Conservation (phyloP, 257 asterid species). For the Solanum etuberosum region DNA sequence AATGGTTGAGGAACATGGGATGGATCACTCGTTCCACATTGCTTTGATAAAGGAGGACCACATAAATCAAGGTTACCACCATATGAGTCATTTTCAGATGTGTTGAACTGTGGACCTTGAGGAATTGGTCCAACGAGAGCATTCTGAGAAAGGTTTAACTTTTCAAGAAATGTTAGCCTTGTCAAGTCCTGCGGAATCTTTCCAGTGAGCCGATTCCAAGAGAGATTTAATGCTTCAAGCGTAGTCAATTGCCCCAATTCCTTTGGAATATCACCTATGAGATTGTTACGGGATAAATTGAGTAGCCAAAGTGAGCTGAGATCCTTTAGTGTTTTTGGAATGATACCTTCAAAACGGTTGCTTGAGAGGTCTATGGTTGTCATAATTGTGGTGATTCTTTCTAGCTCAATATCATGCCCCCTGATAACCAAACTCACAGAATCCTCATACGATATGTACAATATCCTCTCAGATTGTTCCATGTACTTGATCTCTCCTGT, state of each 20-base stretch:
- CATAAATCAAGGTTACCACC: neutral
- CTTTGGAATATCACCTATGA: neutral
- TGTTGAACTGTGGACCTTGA: neutral
- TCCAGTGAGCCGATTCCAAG: neutral
- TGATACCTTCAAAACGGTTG: neutral
- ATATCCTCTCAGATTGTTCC: no score
- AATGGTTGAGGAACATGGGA: neutral
- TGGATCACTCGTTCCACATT: neutral
- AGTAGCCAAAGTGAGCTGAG: neutral
- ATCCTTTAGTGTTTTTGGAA: neutral
- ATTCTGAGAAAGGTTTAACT: neutral
- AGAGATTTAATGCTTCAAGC: neutral
- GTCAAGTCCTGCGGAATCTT: neutral
- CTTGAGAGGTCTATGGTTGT: neutral
- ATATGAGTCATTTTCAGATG: neutral
- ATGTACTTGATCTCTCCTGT: neutral
- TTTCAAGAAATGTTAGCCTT: neutral
- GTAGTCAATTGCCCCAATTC: neutral
- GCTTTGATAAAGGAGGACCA: neutral
- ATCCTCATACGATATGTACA: neutral
- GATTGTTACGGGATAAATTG: neutral
- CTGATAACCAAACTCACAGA: neutral
- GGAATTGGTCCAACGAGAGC: neutral
- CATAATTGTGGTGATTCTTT: neutral
- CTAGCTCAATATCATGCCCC: neutral